Evolutionary conservation across 495 filamentous ascomycete genomes (phyloP), one percentile per base, ranked within the genome.

Genomic region (Penicillium riverlandense): DNA sequence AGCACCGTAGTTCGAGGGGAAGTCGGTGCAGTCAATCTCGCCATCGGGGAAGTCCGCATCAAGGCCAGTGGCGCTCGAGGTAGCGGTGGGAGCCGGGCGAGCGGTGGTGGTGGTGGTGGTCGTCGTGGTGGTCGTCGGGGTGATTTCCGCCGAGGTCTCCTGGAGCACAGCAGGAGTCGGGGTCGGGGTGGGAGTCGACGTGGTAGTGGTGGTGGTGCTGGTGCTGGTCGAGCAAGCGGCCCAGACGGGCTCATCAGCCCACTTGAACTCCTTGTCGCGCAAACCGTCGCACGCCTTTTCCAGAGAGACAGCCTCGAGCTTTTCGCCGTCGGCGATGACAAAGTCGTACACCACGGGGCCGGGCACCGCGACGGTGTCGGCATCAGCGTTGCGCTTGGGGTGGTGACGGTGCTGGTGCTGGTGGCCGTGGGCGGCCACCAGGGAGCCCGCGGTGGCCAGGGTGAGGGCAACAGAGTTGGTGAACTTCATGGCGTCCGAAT

Each of bases 1-100:
- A 1, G 94, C 84, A 56, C 92, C 92, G 55, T 95, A 97, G 0
- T 79, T 72, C 9, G 81, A 82, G 16, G 94, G 94, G 71, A 97
- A 92, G 0, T 68, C 56, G 39, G 59, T 55, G 65, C 92, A 98
- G 49, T 74, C 66, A 29, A 90, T 43, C 51, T 83, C 67, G 40
- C 86, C 88, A 66, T 83, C 79, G 9, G 87, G 88, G 76, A 97
- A 97, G 5, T 82, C 70, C 7, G 66, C 59, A 54, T 84, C 74
- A 34, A 91, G 45, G 32, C 32, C 32, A 12, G 32, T 11, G 32
- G 10, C 32, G 6, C 32, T 7, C 1, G 52, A 49, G 54, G 50
- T 46, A 28, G 39, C 42, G 35, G 35, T 34, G 30, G 50, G 34
- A 36, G 51, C 46, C 32, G 14, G 11, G 28, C 35, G 36, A 16